Evolutionary conservation across 129 eudicot species (phyloP).

Genomic region (Helianthus tuberosus): DNA sequence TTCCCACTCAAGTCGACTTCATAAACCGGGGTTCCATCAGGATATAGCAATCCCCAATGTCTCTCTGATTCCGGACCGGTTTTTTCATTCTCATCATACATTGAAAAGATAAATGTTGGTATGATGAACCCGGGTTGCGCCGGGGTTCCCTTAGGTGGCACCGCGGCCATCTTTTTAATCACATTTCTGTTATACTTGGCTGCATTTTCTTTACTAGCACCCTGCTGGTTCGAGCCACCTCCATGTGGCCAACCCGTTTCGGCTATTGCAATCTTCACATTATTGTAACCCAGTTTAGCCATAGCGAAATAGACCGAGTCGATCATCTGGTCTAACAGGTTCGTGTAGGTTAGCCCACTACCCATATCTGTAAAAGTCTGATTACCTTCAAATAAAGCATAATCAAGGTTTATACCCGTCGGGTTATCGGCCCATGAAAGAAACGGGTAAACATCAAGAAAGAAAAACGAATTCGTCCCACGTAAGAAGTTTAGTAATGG

Average conservation of each 20-base stretch:
- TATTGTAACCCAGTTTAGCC: conserved; percentile 53
- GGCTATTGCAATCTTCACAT: conserved; percentile 49
- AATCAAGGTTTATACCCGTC: conserved; percentile 43
- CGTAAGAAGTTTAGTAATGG: conserved; percentile 53
- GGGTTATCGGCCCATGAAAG: conserved; percentile 52
- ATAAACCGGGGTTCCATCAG: conserved; percentile 59
- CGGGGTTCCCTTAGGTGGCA: conserved; percentile 71
- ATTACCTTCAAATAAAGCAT: conserved; percentile 46
- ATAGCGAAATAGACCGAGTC: conserved; percentile 82
- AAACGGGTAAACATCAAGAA: conserved; percentile 65
- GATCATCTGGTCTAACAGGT: conserved; percentile 81
- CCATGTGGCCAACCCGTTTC: conserved; percentile 93
- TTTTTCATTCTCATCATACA: conserved; percentile 71
- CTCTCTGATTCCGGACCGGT: conserved; percentile 69
- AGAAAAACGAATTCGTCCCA: conserved; percentile 47
- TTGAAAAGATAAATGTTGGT: conserved; percentile 65
- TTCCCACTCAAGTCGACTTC: conserved; percentile 52
- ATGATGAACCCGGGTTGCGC: conserved; percentile 57
- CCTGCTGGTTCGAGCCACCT: conserved; percentile 64
- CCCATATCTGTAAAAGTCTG: conserved; percentile 43
- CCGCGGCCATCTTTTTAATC: conserved; percentile 43
- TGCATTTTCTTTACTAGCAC: conserved; percentile 75
- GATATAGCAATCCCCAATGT: conserved; percentile 68
- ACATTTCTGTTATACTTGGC: conserved; percentile 69
- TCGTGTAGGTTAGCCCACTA: conserved; percentile 61